Conservation (phyloP, 2,329 filamentous ascomycete species). For the Knufia fluminis region DNA sequence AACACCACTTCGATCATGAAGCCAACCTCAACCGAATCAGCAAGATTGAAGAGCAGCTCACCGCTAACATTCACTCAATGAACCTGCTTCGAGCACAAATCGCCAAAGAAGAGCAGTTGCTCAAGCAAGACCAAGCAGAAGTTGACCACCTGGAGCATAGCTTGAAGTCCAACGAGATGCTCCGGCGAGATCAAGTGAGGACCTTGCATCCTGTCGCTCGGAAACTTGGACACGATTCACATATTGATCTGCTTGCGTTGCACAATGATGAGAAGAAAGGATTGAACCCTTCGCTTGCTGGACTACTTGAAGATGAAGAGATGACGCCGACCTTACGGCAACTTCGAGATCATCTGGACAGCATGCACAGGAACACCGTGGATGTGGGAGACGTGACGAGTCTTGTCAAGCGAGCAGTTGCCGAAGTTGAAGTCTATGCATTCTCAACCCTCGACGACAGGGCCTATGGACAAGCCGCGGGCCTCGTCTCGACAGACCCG, state of each 20-base stretch:
- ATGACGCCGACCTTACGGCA: constrained; percentile 6
- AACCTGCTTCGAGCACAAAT: constrained; percentile 10
- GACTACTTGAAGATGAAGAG: constrained; percentile 3
- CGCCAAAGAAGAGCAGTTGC: constrained; percentile 9
- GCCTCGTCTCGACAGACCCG: background rate
- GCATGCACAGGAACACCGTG: constrained; percentile 7
- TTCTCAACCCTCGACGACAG: background rate
- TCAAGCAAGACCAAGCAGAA: constrained; percentile 9
- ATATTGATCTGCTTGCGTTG: background rate
- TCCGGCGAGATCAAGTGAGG: constrained; percentile 8
- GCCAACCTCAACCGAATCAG: constrained; percentile 5
- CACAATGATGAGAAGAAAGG: background rate
- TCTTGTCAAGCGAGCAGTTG: background rate
- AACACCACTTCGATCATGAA: constrained; percentile 11
- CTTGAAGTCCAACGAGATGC: constrained; percentile 6
- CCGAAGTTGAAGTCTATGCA: constrained; percentile 1
- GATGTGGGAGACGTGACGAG: background rate
- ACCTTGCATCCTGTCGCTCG: constrained; percentile 4
- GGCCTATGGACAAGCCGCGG: background rate
- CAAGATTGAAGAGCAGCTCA: constrained; percentile 10
- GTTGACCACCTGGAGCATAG: constrained; percentile 6
- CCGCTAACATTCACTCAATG: constrained; percentile 9
- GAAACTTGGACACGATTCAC: background rate
- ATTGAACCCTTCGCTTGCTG: background rate
- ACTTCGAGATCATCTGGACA: constrained; percentile 11